Evolutionary conservation across 1,284 basidiomycete species (phyloP), one percentile per base, ranked within the genome.

Genomic region (Heterobasidion occidentale): DNA sequence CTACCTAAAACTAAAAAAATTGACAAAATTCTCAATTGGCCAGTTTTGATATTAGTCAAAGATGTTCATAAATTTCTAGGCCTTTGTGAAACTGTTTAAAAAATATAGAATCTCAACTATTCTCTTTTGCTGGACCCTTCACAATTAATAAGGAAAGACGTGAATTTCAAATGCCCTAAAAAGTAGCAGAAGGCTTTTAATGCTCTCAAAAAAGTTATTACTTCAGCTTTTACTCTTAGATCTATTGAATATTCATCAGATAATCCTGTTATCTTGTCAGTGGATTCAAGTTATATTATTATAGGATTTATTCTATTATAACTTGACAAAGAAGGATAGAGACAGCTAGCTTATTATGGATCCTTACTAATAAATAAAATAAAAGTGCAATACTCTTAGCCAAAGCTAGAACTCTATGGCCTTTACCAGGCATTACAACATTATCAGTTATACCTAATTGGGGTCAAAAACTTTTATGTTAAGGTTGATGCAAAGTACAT

Each of bases 371-470:
- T 70, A 55, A 74, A 70, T 50, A 66, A 74, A 0, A 20, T 63
- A 0, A 71, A 80, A 59, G 51, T 63, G 0, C 46, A 62, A 1
- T 78, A 74, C 53, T 75, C 69, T 1, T 75, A 78, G 53, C 62
- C 72, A 0, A 77, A 78, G 53, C 53, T 74, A 1, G 70, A 78
- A 53, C 54, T 79, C 0, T 77, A 71, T 57, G 71, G 74, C 0
- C 60, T 75, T 0, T 75, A 69, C 55, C 60, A 68, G 0, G 66
- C 71, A 0, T 62, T 77, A 0, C 58, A 64, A 8, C 60, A 62
- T 1, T 59, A 60, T 36, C 53, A 56, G 19, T 42, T 69, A 1
- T 70, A 68, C 45, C 57, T 78, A 2, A 66, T 75, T 9, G 73
- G 75, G 0, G 56, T 72, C 17, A 15, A n/a, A 17, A 54, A 42